Percentiles rank a stretch among this genome's conserved stretches.
Evolutionary conservation across 495 filamentous ascomycete genomes (phyloP).

Genomic region (Xylaria intraflava): DNA sequence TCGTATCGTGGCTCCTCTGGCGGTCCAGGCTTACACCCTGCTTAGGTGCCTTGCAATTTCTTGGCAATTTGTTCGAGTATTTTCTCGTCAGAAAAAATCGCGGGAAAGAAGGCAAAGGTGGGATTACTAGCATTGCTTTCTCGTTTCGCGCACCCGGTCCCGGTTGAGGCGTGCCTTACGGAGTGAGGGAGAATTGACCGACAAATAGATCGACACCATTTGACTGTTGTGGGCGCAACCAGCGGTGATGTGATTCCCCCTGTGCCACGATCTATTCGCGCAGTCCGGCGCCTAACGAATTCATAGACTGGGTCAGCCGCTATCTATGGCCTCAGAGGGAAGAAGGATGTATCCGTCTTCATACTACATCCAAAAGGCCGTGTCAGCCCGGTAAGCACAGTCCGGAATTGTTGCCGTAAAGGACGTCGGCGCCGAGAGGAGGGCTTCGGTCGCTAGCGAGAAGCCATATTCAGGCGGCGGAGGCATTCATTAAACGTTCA

Average conservation of each 20-base stretch:
- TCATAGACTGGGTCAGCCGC: conserved; percentile 77
- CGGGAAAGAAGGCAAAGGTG: conserved; percentile 44
- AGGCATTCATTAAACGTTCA: neutral
- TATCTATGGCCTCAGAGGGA: conserved; percentile 93
- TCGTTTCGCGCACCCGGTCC: neutral
- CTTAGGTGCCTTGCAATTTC: conserved; percentile 70
- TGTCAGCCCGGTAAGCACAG: conserved; percentile 54
- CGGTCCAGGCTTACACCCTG: conserved; percentile 13
- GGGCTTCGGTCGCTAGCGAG: neutral
- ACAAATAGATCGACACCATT: conserved; percentile 68
- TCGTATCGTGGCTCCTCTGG: neutral
- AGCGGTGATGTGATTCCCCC: conserved; percentile 57
- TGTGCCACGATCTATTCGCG: neutral
- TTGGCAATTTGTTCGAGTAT: conserved; percentile 96
- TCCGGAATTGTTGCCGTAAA: neutral
- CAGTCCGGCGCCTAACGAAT: neutral
- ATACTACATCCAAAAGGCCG: conserved; percentile 83
- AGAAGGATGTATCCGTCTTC: conserved; percentile 90
- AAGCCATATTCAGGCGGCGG: neutral
- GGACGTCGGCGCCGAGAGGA: neutral
- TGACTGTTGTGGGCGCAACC: conserved; percentile 88
- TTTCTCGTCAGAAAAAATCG: conserved; percentile 79
- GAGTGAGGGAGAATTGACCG: neutral
- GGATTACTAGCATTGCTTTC: neutral
- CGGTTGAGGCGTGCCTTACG: neutral